These are phyloP conservation scores for Actinomortierella wolfii DNA, from an alignment of 371 early-diverging fungal species.

Conservation along the genomic window DNA sequence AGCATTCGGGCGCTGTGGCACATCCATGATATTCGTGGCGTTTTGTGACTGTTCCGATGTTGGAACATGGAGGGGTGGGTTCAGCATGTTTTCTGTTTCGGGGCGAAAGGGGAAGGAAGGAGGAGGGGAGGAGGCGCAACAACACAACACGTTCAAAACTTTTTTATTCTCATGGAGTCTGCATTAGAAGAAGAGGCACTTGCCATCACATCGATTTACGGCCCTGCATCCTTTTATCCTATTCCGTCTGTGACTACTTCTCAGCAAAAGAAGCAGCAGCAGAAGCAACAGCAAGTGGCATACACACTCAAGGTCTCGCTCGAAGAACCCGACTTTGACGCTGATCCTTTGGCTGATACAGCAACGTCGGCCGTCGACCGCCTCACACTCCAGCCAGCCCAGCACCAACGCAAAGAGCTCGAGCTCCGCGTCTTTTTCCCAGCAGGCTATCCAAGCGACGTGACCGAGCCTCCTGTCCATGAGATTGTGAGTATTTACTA, in stretches of 20 bases:
- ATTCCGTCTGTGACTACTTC: background rate
- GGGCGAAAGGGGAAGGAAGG: too few relatives aligned
- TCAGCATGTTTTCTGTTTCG: too few relatives aligned
- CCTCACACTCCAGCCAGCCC: background rate
- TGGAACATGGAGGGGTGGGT: too few relatives aligned
- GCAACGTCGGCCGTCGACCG: conserved; percentile 4
- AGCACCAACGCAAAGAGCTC: conserved; percentile 12
- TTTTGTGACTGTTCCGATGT: too few relatives aligned
- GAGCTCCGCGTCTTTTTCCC: conserved; percentile 67
- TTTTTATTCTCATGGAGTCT: conserved; percentile 10
- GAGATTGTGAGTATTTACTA: conserved; percentile 72
- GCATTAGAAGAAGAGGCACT: conserved; percentile 45
- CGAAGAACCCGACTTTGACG: conserved; percentile 45
- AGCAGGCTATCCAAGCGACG: conserved; percentile 62
- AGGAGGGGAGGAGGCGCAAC: background rate
- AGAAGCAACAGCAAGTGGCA: conserved; percentile 9
- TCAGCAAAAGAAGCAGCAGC: conserved; percentile 1
- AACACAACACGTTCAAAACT: background rate
- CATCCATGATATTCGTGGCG: background rate
- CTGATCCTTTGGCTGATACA: conserved; percentile 9
- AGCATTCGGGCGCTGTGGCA: too few relatives aligned
- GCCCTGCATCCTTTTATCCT: conserved; percentile 41
- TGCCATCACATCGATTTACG: conserved; percentile 49
- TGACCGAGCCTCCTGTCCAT: conserved; percentile 66
- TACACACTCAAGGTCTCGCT: conserved; percentile 39